These are phyloP conservation scores for Fusarium fujikuroi DNA, from an alignment of 2,329 filamentous ascomycete species.

Conservation along the genomic window DNA sequence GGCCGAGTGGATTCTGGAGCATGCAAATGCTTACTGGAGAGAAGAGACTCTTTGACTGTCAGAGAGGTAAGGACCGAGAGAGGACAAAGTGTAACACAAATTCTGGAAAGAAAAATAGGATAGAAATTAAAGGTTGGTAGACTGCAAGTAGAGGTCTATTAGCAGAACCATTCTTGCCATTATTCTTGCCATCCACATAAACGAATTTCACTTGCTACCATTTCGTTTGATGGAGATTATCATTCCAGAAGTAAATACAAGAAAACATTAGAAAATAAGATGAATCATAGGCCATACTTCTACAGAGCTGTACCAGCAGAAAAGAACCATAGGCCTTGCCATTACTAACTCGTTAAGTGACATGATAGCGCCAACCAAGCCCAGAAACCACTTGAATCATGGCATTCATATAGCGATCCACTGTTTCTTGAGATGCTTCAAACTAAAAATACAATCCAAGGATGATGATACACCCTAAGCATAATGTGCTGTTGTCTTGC, in stretches of 20 bases:
- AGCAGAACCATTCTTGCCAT: not conserved
- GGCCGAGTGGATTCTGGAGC: not conserved
- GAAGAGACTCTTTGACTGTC: not conserved
- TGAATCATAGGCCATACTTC: no score
- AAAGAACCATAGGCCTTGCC: not conserved
- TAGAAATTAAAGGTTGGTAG: not conserved
- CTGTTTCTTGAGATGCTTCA: not conserved
- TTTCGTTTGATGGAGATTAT: no score
- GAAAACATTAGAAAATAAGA: not conserved
- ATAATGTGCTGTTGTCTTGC: not conserved
- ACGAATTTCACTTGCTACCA: not conserved
- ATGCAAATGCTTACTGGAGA: not conserved
- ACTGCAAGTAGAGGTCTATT: not conserved
- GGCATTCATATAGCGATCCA: not conserved
- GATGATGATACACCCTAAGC: not conserved
- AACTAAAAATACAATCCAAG: not conserved
- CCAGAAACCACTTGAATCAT: not conserved
- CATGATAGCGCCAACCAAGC: not conserved
- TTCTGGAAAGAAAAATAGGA: not conserved
- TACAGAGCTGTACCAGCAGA: not conserved
- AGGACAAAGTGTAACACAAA: not conserved
- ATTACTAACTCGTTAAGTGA: not conserved
- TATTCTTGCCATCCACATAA: not conserved
- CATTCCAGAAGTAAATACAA: not conserved
- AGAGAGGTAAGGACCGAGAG: not conserved